phyloP scores from a whole-genome alignment of 2,329 filamentous ascomycete species.

The Clonostachys byssicola region DNA sequence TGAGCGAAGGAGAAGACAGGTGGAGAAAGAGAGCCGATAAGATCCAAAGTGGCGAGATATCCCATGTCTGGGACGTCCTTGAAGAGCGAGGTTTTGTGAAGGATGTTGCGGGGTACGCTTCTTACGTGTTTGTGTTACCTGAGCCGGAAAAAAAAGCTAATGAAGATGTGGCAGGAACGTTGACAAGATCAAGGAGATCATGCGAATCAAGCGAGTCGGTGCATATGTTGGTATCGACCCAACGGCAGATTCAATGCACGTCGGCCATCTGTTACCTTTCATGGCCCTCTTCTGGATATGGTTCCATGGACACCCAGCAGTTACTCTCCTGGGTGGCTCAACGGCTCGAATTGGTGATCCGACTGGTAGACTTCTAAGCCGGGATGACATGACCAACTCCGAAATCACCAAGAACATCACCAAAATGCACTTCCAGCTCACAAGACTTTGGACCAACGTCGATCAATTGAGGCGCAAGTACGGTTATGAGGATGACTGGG shows the following conservation, averaged over 20 bases:
- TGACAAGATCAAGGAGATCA: constrained; percentile 54
- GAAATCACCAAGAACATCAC: constrained; percentile 60
- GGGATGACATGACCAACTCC: constrained; percentile 46
- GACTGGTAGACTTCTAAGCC: constrained; percentile 61
- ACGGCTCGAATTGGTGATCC: constrained; percentile 79
- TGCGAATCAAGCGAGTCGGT: constrained; percentile 63
- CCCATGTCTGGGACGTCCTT: constrained; percentile 58
- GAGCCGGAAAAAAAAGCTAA: neutral
- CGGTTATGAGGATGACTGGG: constrained; percentile 58
- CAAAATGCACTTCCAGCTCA: constrained; percentile 66
- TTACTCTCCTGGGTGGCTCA: constrained; percentile 67
- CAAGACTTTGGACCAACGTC: constrained; percentile 71
- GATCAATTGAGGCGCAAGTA: constrained; percentile 60
- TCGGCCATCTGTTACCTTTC: constrained; percentile 75
- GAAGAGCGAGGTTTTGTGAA: constrained; percentile 72
- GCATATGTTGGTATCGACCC: constrained; percentile 81
- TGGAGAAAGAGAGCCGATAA: constrained; percentile 43
- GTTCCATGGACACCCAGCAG: constrained; percentile 65
- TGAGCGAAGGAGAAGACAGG: constrained; percentile 28
- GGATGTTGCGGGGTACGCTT: constrained; percentile 64
- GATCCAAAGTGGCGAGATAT: constrained; percentile 44
- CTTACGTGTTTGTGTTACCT: neutral
- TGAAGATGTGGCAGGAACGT: constrained; percentile 28
- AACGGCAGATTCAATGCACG: constrained; percentile 73
- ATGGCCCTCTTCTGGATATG: constrained; percentile 87